phyloP scores from a whole-genome alignment of 805 yeast species.

The Wickerhamomyces sydowiorum region DNA sequence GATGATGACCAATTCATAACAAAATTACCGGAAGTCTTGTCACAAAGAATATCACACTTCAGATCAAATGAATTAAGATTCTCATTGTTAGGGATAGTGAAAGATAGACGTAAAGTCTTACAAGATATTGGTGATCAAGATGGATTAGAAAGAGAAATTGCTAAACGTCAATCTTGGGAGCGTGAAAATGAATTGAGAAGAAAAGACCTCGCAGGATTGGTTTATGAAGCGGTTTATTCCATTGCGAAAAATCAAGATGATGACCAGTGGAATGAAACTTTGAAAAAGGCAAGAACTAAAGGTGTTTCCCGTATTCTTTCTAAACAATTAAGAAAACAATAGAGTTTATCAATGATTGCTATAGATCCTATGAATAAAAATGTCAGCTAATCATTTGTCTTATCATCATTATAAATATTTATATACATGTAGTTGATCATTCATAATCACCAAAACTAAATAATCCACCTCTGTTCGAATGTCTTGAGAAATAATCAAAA shows the following conservation, averaged over 20 bases:
- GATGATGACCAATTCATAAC: constrained; percentile 35
- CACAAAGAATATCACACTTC: constrained; percentile 40
- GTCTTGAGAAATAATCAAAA: constrained; percentile 95
- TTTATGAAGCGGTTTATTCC: constrained; percentile 38
- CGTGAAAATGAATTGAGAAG: constrained; percentile 50
- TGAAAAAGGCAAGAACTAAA: constrained; percentile 22
- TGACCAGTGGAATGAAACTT: constrained; percentile 30
- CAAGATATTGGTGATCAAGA: constrained; percentile 34
- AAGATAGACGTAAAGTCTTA: constrained; percentile 38
- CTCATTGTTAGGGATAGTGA: constrained; percentile 47
- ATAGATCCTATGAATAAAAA: background rate
- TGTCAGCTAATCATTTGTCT: too few relatives aligned
- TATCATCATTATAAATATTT: too few relatives aligned
- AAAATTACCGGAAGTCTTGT: constrained; percentile 39
- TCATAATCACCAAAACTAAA: constrained; percentile 10
- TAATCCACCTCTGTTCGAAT: constrained; percentile 41
- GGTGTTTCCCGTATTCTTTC: constrained; percentile 1
- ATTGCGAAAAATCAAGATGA: constrained; percentile 31
- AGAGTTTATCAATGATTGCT: too few relatives aligned
- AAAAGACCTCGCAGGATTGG: constrained; percentile 47
- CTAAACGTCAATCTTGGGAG: constrained; percentile 46
- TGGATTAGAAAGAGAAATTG: constrained; percentile 32
- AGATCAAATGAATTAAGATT: constrained; percentile 47
- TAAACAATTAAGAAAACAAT: background rate
- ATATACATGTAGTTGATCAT: background rate